Base-by-base conservation (phyloP, 2,329 filamentous ascomycete species). In the Alternaria infectoria region DNA sequence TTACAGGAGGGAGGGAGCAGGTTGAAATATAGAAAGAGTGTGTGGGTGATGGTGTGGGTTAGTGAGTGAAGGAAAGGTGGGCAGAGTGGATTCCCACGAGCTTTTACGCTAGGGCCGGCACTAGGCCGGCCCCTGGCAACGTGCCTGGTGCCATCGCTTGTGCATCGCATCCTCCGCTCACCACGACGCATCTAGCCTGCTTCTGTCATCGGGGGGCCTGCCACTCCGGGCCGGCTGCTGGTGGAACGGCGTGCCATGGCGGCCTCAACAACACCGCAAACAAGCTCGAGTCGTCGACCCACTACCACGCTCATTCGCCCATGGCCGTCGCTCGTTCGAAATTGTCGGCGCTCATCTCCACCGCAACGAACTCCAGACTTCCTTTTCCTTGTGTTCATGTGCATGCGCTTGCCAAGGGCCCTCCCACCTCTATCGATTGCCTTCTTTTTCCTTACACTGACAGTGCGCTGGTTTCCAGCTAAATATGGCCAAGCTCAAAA, bases 11-110 rank as follows among this genome's bases (percentile, higher is more conserved):
- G 65, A 57, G 65, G 70, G 60, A 36, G 11, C 10, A 26, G 19
- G 21, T 61, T 61, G 61, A 74, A 70, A 71, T 74, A 74, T 62
- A 62, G 32, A 54, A 72, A 72, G 70, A 73, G 49, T 46, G 68
- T 64, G 64, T 64, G 64, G 45, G 69, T 61, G 64, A 60, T 60
- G 65, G 65, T 56, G 61, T 59, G 63, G 64, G 49, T 62, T 63
- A 54, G 61, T 58, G 61, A 59, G 60, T 30, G 60, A 66, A 59
- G 54, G 55, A 51, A 54, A 51, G 54, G 54, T 54, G 58, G 54
- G 49, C 15, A 54, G 44, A 13, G 62, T 57, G 58, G 59, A 50
- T 51, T 63, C 51, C 15, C 36, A 55, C 26, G 50, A 25, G 50
- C 36, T 47, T 60, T 45, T 44, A 49, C 61, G 61, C 61, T 63